phyloP scores from a whole-genome alignment of 768 basidiomycete species.

The Boletus huronensis region DNA sequence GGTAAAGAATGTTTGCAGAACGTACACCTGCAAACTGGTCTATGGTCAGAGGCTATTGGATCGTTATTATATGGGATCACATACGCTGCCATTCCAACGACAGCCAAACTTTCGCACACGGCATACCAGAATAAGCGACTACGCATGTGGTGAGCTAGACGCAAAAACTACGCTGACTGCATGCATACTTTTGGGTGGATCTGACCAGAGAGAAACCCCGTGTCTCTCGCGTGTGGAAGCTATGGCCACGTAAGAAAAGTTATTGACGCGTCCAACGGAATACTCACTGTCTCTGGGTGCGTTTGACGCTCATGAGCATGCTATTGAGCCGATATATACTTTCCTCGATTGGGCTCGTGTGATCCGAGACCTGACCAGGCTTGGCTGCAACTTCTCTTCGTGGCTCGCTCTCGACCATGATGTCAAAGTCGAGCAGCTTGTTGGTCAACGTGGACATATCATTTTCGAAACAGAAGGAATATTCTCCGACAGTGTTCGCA shows the following conservation, averaged over 20 bases:
- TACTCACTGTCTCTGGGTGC: constrained; percentile 90
- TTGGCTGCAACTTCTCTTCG: constrained; percentile 86
- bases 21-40: constrained; percentile 79
- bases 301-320: constrained; percentile 83
- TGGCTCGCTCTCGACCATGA: constrained; percentile 98
- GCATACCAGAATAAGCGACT: constrained; percentile 95
- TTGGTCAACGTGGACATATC: constrained; percentile 93
- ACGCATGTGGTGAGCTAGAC: constrained; percentile 2
- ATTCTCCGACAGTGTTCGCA: constrained; percentile 87
- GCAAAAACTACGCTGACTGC: background rate
- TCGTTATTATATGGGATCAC: constrained; percentile 31
- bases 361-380: constrained; percentile 83
- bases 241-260: constrained; percentile 29
- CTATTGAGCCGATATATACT: constrained; percentile 89
- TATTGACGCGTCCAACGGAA: background rate
- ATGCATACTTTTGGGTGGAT: constrained; percentile 76
- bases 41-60: constrained; percentile 6
- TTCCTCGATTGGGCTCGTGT: constrained; percentile 92
- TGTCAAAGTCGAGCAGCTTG: constrained; percentile 93
- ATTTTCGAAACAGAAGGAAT: constrained; percentile 96
- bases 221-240: constrained; percentile 93
- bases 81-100: constrained; percentile 86
- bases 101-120: constrained; percentile 69
- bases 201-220: constrained; percentile 91
- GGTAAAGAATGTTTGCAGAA: constrained; percentile 97